These are phyloP conservation scores for Pharus latifolius DNA, from an alignment of 176 grass and related monocot genomes.

Conservation along the genomic window DNA sequence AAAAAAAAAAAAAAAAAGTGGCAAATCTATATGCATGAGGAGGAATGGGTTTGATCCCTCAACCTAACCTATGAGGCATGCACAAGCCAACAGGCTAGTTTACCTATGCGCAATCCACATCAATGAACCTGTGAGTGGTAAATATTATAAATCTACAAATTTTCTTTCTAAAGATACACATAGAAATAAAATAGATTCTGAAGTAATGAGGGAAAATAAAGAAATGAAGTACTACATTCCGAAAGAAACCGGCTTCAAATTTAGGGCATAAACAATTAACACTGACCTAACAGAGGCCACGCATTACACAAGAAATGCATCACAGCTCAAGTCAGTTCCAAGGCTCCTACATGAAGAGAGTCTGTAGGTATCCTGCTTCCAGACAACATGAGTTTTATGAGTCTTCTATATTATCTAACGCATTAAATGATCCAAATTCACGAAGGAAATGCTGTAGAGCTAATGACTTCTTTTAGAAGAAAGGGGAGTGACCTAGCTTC, in stretches of 20 bases:
- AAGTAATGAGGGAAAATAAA: slow-evolving; percentile 12
- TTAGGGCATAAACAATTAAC: slow-evolving; percentile 62
- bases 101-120: not conserved
- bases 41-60: not conserved
- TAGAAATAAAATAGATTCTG: slow-evolving; percentile 13
- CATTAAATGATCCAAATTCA: slow-evolving; percentile 71
- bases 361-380: slow-evolving; percentile 82
- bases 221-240: slow-evolving; percentile 18
- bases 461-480: slow-evolving; percentile 25
- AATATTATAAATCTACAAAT: too few relatives aligned
- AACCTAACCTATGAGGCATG: not conserved
- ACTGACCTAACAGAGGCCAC: slow-evolving; percentile 79
- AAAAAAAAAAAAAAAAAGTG: not conserved
- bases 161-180: not conserved
- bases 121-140: not conserved
- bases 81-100: not conserved
- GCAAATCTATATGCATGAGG: not conserved
- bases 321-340: slow-evolving; percentile 71
- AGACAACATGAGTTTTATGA: slow-evolving; percentile 93
- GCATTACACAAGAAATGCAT: slow-evolving; percentile 75
- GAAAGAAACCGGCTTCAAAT: slow-evolving; percentile 49
- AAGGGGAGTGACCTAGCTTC: slow-evolving; percentile 29
- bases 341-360: slow-evolving; percentile 50
- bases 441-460: slow-evolving; percentile 23
- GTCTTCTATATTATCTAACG: slow-evolving; percentile 42